These are phyloP conservation scores for Wickerhamiella galacta DNA, from an alignment of 805 yeast genomes.

Conservation along the genomic window DNA sequence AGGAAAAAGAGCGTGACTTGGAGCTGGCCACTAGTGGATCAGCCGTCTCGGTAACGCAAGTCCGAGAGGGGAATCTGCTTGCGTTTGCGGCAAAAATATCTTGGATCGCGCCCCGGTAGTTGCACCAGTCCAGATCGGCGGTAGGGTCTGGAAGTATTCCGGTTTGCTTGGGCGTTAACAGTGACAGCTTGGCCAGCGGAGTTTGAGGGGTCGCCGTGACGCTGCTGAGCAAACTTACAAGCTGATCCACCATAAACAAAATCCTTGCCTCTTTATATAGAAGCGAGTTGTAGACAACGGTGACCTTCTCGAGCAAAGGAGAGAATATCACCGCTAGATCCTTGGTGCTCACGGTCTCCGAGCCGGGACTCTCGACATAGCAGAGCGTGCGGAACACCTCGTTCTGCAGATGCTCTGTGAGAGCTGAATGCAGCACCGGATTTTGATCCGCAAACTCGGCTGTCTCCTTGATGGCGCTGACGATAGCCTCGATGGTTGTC, in stretches of 20 bases:
- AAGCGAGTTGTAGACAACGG: slow-evolving; percentile 54
- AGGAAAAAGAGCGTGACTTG: slow-evolving; percentile 58
- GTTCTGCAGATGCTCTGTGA: slow-evolving; percentile 33
- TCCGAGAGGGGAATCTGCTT: slow-evolving; percentile 61
- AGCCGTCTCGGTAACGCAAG: slow-evolving; percentile 86
- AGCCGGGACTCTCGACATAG: not conserved
- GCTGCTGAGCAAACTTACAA: slow-evolving; percentile 21
- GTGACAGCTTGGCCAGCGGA: slow-evolving; percentile 41
- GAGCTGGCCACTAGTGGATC: slow-evolving; percentile 30
- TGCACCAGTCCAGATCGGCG: slow-evolving; percentile 71
- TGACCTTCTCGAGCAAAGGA: slow-evolving; percentile 30
- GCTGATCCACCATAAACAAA: slow-evolving; percentile 54
- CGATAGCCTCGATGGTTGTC: slow-evolving; percentile 33
- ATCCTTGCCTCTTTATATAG: slow-evolving; percentile 59
- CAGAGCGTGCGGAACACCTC: slow-evolving; percentile 9
- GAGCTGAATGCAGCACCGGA: slow-evolving; percentile 35
- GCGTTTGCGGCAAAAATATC: slow-evolving; percentile 89
- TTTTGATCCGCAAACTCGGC: slow-evolving; percentile 18
- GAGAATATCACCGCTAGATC: slow-evolving; percentile 28
- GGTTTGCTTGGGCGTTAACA: slow-evolving; percentile 53
- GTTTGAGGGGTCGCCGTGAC: slow-evolving; percentile 18
- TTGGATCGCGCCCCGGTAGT: slow-evolving; percentile 88
- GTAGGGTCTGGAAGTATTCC: slow-evolving; percentile 73
- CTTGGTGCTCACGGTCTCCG: not conserved
- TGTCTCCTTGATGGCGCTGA: slow-evolving; percentile 28